A percentile compares a stretch with the other conserved stretches of the same genome.
phyloP scores from a whole-genome alignment of 75 land plant genomes.

The Picea sitchensis region DNA sequence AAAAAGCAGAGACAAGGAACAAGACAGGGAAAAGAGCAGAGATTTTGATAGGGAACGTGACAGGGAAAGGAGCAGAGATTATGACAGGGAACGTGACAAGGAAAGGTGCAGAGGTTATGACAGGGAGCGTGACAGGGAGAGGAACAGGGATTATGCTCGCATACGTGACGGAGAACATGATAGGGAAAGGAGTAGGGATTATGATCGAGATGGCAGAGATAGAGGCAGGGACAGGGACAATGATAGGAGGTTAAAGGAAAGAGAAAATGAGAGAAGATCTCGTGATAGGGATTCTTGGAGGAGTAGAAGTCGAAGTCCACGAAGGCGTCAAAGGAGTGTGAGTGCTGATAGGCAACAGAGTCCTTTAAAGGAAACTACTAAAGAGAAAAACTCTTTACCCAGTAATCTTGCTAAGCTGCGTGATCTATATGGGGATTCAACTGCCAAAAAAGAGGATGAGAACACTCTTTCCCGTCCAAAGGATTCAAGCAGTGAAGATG shows the following conservation, averaged over 20 bases:
- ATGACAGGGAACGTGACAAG: slow-evolving; percentile 25
- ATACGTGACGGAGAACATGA: slow-evolving; percentile 38
- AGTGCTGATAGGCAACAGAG: slow-evolving; percentile 21
- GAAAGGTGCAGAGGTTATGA: slow-evolving; percentile 29
- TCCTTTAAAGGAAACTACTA: slow-evolving; percentile 30
- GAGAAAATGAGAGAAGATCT: slow-evolving; percentile 38
- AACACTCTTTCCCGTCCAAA: slow-evolving; percentile 20
- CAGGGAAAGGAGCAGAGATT: slow-evolving; percentile 37
- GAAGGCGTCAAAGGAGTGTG: slow-evolving; percentile 13
- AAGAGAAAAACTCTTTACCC: slow-evolving; percentile 30
- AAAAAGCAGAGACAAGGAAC: slow-evolving; percentile 26
- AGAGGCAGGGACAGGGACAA: slow-evolving; percentile 25
- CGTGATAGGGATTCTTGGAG: slow-evolving; percentile 38
- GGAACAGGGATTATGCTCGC: slow-evolving; percentile 37
- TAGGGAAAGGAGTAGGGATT: slow-evolving; percentile 37
- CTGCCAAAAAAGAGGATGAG: slow-evolving; percentile 29
- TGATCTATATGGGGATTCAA: slow-evolving; percentile 86
- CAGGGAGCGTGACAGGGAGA: slow-evolving; percentile 38
- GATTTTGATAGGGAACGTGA: slow-evolving; percentile 37
- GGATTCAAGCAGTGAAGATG: slow-evolving; percentile 71
- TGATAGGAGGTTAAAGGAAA: slow-evolving; percentile 10
- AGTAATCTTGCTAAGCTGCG: slow-evolving; percentile 79
- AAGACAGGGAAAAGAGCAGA: slow-evolving; percentile 24
- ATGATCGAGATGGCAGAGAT: slow-evolving; percentile 36
- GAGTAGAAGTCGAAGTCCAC: slow-evolving; percentile 55